A percentile compares a stretch with the other conserved stretches of the same genome.
These are phyloP conservation scores for Cladosporium oxysporum DNA, from an alignment of 2,329 filamentous ascomycete genomes.

Conservation along the genomic window DNA sequence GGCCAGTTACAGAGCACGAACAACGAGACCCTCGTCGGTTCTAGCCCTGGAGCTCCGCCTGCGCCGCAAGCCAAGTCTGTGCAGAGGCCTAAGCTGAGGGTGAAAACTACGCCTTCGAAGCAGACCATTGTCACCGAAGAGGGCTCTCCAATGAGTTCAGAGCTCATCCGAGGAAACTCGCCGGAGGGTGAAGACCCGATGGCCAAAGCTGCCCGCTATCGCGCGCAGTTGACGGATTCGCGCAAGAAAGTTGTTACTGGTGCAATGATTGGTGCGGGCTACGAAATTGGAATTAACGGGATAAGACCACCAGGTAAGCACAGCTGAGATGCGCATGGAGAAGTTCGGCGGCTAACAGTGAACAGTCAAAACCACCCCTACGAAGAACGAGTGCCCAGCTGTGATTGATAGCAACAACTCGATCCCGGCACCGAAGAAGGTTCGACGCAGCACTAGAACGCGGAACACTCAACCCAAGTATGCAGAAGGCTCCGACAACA, in stretches of 20 bases:
- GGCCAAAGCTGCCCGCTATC: background rate
- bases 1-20: background rate
- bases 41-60: background rate
- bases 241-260: background rate
- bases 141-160: background rate
- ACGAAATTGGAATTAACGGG: background rate
- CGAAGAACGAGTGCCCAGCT: background rate
- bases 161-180: background rate
- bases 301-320: background rate
- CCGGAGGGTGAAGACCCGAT: background rate
- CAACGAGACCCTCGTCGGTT: background rate
- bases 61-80: background rate
- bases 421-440: background rate
- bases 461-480: constrained; percentile 24
- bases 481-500: constrained; percentile 20
- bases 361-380: background rate
- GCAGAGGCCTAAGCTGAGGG: background rate
- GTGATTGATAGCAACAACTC: background rate
- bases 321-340: background rate
- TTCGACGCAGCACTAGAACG: constrained; percentile 25
- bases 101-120: background rate
- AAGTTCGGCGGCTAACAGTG: background rate
- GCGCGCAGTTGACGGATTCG: background rate
- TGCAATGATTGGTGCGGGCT: background rate
- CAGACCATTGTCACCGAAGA: background rate